Conservation (phyloP, 2,329 filamentous ascomycete species). For the Capronia americana region DNA sequence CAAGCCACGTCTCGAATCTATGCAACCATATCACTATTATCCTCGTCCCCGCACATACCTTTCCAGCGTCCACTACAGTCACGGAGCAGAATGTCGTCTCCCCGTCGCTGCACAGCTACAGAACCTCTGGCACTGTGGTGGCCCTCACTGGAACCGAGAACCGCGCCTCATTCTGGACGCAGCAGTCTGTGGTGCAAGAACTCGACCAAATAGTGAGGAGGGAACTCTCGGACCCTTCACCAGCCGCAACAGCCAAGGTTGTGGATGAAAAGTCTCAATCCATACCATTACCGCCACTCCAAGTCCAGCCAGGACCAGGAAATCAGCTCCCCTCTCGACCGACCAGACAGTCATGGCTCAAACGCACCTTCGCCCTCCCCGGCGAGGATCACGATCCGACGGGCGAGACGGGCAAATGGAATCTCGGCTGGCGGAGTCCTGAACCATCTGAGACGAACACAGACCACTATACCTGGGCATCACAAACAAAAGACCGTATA, state of each 20-base stretch:
- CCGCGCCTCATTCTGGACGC: conserved; percentile 52
- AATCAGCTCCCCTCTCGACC: conserved; percentile 23
- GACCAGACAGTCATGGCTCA: conserved; percentile 32
- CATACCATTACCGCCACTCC: neutral
- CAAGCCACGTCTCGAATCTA: conserved; percentile 49
- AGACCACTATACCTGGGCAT: conserved; percentile 3
- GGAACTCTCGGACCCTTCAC: conserved; percentile 12
- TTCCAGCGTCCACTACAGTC: conserved; percentile 39
- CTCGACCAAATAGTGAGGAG: conserved; percentile 38
- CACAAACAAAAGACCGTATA: neutral
- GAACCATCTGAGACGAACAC: neutral
- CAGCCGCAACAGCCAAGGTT: neutral
- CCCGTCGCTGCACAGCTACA: conserved; percentile 22
- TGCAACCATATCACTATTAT: conserved; percentile 53
- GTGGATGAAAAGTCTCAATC: conserved; percentile 6
- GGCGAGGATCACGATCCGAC: conserved; percentile 36
- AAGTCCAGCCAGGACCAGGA: conserved; percentile 11
- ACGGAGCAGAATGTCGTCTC: conserved; percentile 47
- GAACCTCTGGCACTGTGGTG: conserved; percentile 43
- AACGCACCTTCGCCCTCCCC: conserved; percentile 26
- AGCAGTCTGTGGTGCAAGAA: conserved; percentile 50
- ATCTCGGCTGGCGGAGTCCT: conserved; percentile 44
- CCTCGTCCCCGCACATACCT: conserved; percentile 53
- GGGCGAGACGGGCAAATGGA: conserved; percentile 40
- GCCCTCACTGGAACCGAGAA: conserved; percentile 50